Conservation (phyloP, 352 stramenopile species). For the Pythium brachiatum region DNA sequence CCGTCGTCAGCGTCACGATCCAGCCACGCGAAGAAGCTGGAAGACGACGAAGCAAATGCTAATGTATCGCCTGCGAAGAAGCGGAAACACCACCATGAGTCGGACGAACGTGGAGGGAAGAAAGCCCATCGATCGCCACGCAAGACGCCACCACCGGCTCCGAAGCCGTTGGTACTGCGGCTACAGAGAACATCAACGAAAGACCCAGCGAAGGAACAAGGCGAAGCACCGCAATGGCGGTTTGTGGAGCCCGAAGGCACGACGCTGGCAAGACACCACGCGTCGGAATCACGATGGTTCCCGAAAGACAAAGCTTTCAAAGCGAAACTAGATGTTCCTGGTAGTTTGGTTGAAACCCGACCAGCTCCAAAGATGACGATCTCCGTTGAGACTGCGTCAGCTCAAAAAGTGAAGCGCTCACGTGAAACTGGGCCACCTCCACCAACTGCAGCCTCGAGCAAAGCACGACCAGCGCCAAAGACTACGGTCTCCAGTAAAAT, state of each 20-base stretch:
- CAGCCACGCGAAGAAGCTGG: not conserved
- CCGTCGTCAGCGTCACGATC: too few relatives aligned
- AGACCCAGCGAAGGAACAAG: not conserved
- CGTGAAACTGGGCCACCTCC: too few relatives aligned
- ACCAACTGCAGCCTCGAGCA: not conserved
- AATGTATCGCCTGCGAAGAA: not conserved
- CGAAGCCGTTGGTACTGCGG: not conserved
- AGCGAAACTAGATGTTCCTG: too few relatives aligned
- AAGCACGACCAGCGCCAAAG: not conserved
- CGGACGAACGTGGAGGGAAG: not conserved
- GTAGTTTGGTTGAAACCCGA: too few relatives aligned
- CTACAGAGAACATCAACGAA: not conserved
- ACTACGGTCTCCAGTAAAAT: too few relatives aligned
- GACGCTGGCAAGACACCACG: not conserved
- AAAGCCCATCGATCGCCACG: too few relatives aligned
- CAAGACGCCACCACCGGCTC: not conserved
- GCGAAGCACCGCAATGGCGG: not conserved
- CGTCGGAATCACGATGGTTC: too few relatives aligned
- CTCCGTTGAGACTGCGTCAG: not conserved
- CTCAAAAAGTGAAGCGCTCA: not conserved
- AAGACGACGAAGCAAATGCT: not conserved
- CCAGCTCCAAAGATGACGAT: not conserved
- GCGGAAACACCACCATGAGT: not conserved
- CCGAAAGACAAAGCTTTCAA: not conserved
- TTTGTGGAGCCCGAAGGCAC: not conserved